Evolutionary conservation across 495 filamentous ascomycete genomes (phyloP).

Genomic region (Penicillium fimorum): DNA sequence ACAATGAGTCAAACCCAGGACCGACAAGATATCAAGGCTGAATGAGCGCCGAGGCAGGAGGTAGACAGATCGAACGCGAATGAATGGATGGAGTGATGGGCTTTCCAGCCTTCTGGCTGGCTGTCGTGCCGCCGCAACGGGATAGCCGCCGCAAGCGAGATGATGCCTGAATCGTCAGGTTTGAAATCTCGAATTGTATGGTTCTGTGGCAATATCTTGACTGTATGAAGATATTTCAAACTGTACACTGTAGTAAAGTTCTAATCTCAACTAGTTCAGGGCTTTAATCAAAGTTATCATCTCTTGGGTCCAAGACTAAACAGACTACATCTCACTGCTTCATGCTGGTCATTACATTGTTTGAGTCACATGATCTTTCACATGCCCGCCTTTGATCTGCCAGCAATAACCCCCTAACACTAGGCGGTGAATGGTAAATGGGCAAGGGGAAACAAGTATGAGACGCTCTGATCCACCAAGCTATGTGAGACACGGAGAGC

Average conservation of each 20-base stretch:
- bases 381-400: constrained; percentile 10
- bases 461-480: constrained; percentile 13
- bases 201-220: background rate
- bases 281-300: background rate
- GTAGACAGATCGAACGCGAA: constrained; percentile 22
- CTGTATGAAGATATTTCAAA: background rate
- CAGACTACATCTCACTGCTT: background rate
- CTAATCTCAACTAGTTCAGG: background rate
- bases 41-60: constrained; percentile 16
- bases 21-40: constrained; percentile 13
- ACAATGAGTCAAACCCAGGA: constrained; percentile 8
- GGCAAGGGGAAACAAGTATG: constrained; percentile 1
- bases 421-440: constrained; percentile 13
- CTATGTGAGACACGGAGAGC: constrained; percentile 24
- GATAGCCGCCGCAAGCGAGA: constrained; percentile 49
- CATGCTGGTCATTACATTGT: constrained; percentile 3
- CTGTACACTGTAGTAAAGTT: background rate
- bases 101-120: constrained; percentile 47
- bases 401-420: background rate
- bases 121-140: constrained; percentile 47
- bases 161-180: constrained; percentile 28
- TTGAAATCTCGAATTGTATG: background rate
- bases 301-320: background rate
- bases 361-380: constrained; percentile 2
- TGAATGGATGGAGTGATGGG: constrained; percentile 35